Evolutionary conservation across 331 rosid species (phyloP).

Genomic region (Malus hybrid): DNA sequence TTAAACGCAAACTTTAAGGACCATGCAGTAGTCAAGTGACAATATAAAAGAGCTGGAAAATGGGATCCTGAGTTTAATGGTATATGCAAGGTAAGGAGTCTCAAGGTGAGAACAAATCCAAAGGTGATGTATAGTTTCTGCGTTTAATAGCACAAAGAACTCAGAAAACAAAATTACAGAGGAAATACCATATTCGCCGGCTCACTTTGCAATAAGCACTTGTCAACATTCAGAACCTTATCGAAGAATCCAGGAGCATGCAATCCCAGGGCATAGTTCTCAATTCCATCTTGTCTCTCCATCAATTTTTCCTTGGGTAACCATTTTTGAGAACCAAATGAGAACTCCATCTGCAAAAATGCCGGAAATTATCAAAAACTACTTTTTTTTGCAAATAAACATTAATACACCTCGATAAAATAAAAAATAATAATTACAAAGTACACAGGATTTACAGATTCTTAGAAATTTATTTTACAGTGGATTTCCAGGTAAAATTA

Average conservation of each 20-base stretch:
- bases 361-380: conserved; percentile 5
- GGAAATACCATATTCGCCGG: conserved; percentile 70
- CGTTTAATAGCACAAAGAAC: not conserved
- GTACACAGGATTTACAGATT: not conserved
- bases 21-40: not conserved
- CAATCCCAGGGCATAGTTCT: conserved; percentile 29
- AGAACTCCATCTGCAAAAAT: conserved; percentile 82
- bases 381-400: not conserved
- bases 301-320: conserved; percentile 45
- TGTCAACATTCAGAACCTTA: conserved; percentile 68
- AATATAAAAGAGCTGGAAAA: conserved; percentile 1
- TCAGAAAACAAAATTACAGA: not conserved
- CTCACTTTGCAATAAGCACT: conserved; percentile 77
- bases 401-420: not conserved
- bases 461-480: not conserved
- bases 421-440: not conserved
- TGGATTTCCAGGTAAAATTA: not conserved
- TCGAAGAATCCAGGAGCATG: conserved; percentile 54
- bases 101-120: not conserved
- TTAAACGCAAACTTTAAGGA: not conserved
- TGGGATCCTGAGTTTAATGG: not conserved
- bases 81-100: not conserved
- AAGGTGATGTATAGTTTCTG: not conserved
- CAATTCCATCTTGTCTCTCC: conserved; percentile 35
- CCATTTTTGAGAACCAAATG: conserved; percentile 81